Percentiles rank a stretch among this genome's conserved stretches.
phyloP scores from a whole-genome alignment of 179 eudicot species.

The Patellifolia procumbens region DNA sequence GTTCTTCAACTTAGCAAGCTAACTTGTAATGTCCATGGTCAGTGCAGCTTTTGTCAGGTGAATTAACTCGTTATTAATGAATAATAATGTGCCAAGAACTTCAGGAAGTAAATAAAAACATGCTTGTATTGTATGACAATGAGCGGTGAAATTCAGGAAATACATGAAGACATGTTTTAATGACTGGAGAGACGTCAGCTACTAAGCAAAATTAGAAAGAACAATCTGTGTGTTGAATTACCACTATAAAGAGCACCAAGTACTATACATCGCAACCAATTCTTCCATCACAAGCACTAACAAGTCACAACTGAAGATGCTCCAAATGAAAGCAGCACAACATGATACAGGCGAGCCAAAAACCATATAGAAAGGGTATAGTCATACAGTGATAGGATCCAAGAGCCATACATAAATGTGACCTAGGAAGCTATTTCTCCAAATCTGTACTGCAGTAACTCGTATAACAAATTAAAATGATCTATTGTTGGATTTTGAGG shows the following conservation, averaged over 20 bases:
- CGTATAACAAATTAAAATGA: conserved; percentile 26
- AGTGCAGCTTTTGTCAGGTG: too few species aligned
- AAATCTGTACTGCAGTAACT: conserved; percentile 30
- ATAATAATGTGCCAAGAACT: too few species aligned
- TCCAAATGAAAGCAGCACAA: conserved; percentile 3
- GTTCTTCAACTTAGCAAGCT: too few species aligned
- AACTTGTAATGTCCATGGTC: too few species aligned
- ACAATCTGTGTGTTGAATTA: neutral
- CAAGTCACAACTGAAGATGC: conserved; percentile 13
- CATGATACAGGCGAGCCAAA: neutral
- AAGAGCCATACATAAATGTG: conserved; percentile 18
- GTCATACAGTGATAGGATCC: neutral
- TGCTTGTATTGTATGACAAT: too few species aligned
- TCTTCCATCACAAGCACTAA: conserved; percentile 8
- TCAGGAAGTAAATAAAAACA: too few species aligned
- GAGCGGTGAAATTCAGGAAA: too few species aligned
- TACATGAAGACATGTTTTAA: too few species aligned
- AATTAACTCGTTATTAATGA: too few species aligned
- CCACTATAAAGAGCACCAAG: neutral
- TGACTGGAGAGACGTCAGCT: too few species aligned
- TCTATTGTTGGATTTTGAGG: conserved; percentile 43
- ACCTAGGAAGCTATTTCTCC: conserved; percentile 22
- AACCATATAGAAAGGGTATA: neutral
- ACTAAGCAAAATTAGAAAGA: neutral
- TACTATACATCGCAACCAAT: conserved; percentile 29